These are phyloP conservation scores for Glycine tomentella DNA, from an alignment of 306 rosid genomes.

Conservation along the genomic window DNA sequence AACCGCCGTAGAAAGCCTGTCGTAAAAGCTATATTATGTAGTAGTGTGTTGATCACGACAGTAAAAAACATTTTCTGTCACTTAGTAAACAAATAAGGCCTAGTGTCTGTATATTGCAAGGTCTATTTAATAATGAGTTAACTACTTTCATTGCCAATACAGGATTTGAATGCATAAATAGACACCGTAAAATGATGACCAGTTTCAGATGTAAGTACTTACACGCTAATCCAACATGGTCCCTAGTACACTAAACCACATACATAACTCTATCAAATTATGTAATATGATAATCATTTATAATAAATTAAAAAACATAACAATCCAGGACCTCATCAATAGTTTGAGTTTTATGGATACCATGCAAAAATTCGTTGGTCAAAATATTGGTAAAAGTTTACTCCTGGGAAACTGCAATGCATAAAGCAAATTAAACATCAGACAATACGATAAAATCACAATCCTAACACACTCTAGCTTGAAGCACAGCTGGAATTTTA, in stretches of 20 bases:
- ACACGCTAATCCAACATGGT: constrained; percentile 16
- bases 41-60: constrained; percentile 72
- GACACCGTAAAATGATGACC: neutral
- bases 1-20: no score
- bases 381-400: constrained; percentile 66
- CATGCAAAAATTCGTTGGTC: constrained; percentile 88
- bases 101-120: no score
- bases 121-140: no score
- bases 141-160: no score
- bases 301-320: constrained; percentile 41
- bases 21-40: no score
- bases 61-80: constrained; percentile 42
- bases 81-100: neutral
- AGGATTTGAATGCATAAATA: no score
- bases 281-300: constrained; percentile 30
- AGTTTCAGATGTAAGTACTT: constrained; percentile 25
- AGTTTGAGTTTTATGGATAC: constrained; percentile 81
- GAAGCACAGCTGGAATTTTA: constrained; percentile 24
- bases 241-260: constrained; percentile 29
- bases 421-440: constrained; percentile 43
- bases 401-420: constrained; percentile 73
- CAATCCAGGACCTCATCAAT: constrained; percentile 79
- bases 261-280: constrained; percentile 40
- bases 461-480: constrained; percentile 24
- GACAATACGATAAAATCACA: constrained; percentile 32